Conservation (phyloP, 2,329 filamentous ascomycete species). For the Aspergillus pseudoviridinutans region DNA sequence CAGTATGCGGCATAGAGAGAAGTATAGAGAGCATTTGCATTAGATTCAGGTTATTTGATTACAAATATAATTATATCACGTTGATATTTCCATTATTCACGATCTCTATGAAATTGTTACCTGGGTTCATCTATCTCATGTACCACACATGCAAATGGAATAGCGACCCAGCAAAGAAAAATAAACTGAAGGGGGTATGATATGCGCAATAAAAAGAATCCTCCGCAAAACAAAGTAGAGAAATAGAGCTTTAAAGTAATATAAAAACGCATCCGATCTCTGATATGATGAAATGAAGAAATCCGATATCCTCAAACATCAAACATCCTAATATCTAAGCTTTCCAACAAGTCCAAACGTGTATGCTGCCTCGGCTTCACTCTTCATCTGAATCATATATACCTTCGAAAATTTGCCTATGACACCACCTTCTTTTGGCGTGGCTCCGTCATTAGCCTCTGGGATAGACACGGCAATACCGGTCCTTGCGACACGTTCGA, state of each 20-base stretch:
- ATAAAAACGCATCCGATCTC: background rate
- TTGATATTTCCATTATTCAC: background rate
- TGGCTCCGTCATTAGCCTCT: conserved; percentile 65
- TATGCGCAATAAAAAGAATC: background rate
- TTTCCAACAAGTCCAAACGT: conserved; percentile 53
- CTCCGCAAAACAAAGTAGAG: background rate
- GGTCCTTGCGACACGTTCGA: conserved; percentile 75
- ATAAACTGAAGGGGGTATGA: conserved; percentile 4
- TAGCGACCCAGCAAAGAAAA: background rate
- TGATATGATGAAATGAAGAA: background rate
- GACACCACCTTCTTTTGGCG: conserved; percentile 55
- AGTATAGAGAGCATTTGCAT: background rate
- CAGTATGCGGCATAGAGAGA: background rate
- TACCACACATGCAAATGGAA: background rate
- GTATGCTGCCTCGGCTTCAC: conserved; percentile 51
- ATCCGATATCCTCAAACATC: background rate
- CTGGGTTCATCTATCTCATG: background rate
- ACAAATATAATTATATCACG: background rate
- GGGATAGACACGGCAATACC: conserved; percentile 88
- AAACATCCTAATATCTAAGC: conserved; percentile 42
- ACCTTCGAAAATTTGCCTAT: conserved; percentile 55
- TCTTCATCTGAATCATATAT: conserved; percentile 63
- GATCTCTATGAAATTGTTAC: background rate
- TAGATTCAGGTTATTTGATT: background rate
- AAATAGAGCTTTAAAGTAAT: background rate